Percentiles rank a stretch among this genome's conserved stretches.
phyloP scores from a whole-genome alignment of 805 yeast genomes.

The Trichomonascus vanleenenianus region DNA sequence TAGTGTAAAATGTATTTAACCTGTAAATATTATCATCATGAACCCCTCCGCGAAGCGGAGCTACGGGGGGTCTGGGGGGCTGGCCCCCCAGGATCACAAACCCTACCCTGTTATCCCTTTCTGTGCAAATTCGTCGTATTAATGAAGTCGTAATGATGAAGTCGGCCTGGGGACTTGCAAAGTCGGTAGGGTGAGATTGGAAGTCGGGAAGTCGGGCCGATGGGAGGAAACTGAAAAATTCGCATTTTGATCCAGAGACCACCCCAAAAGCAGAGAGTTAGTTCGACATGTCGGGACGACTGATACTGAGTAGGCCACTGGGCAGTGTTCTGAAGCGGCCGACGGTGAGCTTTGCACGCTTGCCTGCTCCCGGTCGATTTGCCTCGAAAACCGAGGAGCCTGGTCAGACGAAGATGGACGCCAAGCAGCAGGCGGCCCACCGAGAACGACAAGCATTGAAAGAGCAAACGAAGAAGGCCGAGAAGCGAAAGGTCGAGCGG shows the following conservation, averaged over 20 bases:
- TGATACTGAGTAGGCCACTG: not conserved
- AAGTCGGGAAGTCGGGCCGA: no score
- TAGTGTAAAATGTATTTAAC: not conserved
- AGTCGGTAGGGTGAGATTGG: no score
- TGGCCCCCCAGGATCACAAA: no score
- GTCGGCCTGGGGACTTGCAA: no score
- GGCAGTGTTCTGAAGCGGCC: not conserved
- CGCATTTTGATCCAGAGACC: not conserved
- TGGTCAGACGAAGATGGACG: slow-evolving; percentile 21
- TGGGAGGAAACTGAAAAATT: not conserved
- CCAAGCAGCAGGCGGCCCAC: slow-evolving; percentile 26
- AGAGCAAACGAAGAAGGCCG: slow-evolving; percentile 23
- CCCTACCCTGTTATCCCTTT: no score
- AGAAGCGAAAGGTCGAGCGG: slow-evolving; percentile 16
- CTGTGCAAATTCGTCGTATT: no score
- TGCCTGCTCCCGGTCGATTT: not conserved
- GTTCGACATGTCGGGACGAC: not conserved
- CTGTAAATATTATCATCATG: not conserved
- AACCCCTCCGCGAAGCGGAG: no score
- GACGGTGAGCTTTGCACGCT: not conserved
- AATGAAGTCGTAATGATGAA: no score
- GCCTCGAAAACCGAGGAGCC: slow-evolving; percentile 2
- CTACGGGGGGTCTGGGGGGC: no score
- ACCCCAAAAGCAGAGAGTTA: not conserved
- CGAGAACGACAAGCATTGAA: slow-evolving; percentile 28